Base-by-base conservation (phyloP, 768 basidiomycete species). In the Hortiboletus flavorubellus region DNA sequence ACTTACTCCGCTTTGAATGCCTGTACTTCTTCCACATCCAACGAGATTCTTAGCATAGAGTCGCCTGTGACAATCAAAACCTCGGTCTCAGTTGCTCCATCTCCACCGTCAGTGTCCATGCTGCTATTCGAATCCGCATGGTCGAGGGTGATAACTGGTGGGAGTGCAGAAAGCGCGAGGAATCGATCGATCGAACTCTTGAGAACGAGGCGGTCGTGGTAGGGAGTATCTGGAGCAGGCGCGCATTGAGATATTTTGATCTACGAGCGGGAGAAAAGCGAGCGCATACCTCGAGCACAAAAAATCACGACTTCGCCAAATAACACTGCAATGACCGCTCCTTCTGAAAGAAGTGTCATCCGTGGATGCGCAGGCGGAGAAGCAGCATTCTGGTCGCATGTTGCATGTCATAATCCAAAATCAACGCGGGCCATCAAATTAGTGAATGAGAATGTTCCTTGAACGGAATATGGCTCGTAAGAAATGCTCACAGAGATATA, bases 271-370 rank as follows among this genome's bases (percentile, higher is more conserved):
- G 26, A 21, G 37, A 35, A 39, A 33, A 49, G 4, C 38, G 8
- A 43, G 7, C 14, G 46, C 65, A 14, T 52, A 89, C 89, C 81
- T 72, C 81, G 77, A 46, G 87, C 80, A 67, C 85, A 86, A 11
- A 91, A 74, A 5, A 86, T 84, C 18, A 90, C 82, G 2, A 87
- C 83, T 68, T 91, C 89, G 30, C 88, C 88, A 58, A 89, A 91
- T 61, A 90, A 82, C 8, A 89, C 77, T 34, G 79, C 76, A 38
- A 84, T 70, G 9, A 89, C 63, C 21, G 78, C 73, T 18, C 86
- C 88, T n/a, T 75, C 76, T n/a, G 76, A 72, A 23, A 88, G 69
- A 16, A 84, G 73, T 50, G 81, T 81, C 50, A 91, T 76, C 43
- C 85, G 78, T 37, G 89, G 86, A 64, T 89, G 88, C 56, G 84